Percentiles rank a stretch among this genome's conserved stretches.
Evolutionary conservation across 1,139 yeast species (phyloP).

Genomic region (Insectozyma bohioensis): DNA sequence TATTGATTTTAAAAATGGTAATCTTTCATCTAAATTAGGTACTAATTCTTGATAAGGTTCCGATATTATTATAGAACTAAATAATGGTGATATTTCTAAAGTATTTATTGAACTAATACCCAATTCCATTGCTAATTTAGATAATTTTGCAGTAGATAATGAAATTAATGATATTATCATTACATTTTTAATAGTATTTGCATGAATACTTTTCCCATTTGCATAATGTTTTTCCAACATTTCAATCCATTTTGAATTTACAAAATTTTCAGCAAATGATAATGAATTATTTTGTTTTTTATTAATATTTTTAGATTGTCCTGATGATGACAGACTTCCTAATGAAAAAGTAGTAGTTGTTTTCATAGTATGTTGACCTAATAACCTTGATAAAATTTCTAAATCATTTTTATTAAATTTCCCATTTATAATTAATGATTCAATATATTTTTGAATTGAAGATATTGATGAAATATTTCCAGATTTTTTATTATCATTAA

Average conservation of each 20-base stretch:
- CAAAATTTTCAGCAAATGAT: constrained; percentile 51
- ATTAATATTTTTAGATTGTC: constrained; percentile 16
- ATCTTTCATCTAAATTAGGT: constrained; percentile 50
- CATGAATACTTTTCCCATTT: constrained; percentile 54
- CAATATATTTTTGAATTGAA: constrained; percentile 45
- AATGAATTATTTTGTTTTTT: constrained; percentile 13
- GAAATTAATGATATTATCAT: constrained; percentile 55
- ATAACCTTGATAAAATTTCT: constrained; percentile 39
- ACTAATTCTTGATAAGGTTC: constrained; percentile 40
- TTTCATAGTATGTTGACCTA: constrained; percentile 36
- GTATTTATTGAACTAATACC: constrained; percentile 43
- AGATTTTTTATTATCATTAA: constrained; percentile 50
- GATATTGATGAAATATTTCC: constrained; percentile 49
- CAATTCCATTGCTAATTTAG: constrained; percentile 38
- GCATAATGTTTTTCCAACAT: constrained; percentile 55
- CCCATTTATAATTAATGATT: constrained; percentile 42
- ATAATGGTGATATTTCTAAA: constrained; percentile 49
- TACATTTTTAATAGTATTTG: constrained; percentile 44
- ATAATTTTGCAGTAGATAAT: constrained; percentile 44
- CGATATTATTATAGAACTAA: constrained; percentile 52
- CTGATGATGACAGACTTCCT: constrained; percentile 9
- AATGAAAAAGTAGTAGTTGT: constrained; percentile 13
- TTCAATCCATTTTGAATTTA: constrained; percentile 56
- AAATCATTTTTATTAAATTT: constrained; percentile 46
- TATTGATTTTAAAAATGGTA: constrained; percentile 38